Conservation (phyloP, 495 filamentous ascomycete species). For the Penicillium atrosanguineum region DNA sequence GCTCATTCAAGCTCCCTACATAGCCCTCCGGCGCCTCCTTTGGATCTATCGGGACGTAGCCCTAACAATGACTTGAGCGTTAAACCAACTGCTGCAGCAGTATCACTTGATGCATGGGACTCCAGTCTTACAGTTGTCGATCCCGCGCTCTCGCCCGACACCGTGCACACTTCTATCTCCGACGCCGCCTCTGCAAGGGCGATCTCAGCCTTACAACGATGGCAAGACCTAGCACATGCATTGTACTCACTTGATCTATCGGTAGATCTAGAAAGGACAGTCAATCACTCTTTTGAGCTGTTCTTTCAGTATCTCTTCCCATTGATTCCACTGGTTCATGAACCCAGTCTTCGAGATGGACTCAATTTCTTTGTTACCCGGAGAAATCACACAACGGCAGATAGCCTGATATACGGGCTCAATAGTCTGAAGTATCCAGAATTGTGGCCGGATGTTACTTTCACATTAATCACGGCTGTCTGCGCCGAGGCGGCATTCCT, state of each 20-base stretch:
- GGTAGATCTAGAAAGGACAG: slow-evolving; percentile 4
- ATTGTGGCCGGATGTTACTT: slow-evolving; percentile 23
- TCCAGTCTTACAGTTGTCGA: slow-evolving; percentile 9
- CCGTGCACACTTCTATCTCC: slow-evolving; percentile 13
- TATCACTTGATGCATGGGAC: slow-evolving; percentile 12
- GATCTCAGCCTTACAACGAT: slow-evolving; percentile 16
- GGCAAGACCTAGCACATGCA: slow-evolving; percentile 9
- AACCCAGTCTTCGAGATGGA: slow-evolving; percentile 24
- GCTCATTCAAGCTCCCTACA: neutral
- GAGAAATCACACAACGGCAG: neutral
- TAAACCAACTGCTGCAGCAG: neutral
- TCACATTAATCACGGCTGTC: slow-evolving; percentile 27
- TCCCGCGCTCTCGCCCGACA: slow-evolving; percentile 17
- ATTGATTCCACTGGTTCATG: slow-evolving; percentile 31
- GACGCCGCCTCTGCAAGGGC: slow-evolving; percentile 11
- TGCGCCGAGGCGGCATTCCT: slow-evolving; percentile 23
- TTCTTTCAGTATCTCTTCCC: slow-evolving; percentile 30
- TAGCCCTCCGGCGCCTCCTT: slow-evolving; percentile 2
- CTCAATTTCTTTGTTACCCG: slow-evolving; percentile 16
- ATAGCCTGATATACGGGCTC: slow-evolving; percentile 1
- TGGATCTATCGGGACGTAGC: slow-evolving; percentile 1
- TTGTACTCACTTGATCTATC: slow-evolving; percentile 4
- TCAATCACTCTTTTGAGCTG: slow-evolving; percentile 23
- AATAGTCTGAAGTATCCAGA: slow-evolving; percentile 18
- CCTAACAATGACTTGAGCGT: neutral